Conservation (phyloP, 2,329 filamentous ascomycete species). For the Phyllosticta citriasiana region DNA sequence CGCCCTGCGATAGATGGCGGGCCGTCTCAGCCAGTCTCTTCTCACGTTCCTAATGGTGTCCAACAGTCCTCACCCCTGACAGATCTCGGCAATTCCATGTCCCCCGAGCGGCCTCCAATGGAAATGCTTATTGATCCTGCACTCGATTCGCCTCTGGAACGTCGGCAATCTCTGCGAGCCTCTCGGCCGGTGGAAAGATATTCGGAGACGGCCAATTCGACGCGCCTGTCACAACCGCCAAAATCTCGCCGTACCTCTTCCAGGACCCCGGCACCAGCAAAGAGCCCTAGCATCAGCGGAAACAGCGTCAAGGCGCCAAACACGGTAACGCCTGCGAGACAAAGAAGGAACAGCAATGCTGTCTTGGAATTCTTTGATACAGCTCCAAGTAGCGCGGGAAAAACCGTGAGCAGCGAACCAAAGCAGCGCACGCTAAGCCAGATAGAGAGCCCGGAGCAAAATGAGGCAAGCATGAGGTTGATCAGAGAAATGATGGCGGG, state of each 20-base stretch:
- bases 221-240: not conserved
- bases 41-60: conserved; percentile 11
- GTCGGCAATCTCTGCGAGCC: conserved; percentile 12
- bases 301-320: conserved; percentile 16
- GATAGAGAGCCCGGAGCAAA: conserved; percentile 16
- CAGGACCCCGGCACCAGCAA: conserved; percentile 14
- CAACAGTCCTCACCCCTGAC: conserved; percentile 13
- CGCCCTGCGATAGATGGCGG: not conserved
- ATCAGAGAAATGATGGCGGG: conserved; percentile 22
- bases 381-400: conserved; percentile 10
- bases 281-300: conserved; percentile 13
- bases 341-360: not conserved
- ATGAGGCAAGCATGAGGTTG: conserved; percentile 21
- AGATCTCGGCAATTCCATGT: conserved; percentile 10
- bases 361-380: not conserved
- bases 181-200: conserved; percentile 12
- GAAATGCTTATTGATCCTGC: not conserved
- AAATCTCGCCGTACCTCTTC: not conserved
- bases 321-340: conserved; percentile 10
- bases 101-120: conserved; percentile 8
- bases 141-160: not conserved
- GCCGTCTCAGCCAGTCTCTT: conserved; percentile 21
- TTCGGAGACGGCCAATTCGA: not conserved
- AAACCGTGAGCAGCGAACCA: conserved; percentile 15
- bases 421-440: conserved; percentile 20